Evolutionary conservation across 106 monocot species (phyloP), one percentile per base, ranked within the genome.

Genomic region (Ottelia alismoides): DNA sequence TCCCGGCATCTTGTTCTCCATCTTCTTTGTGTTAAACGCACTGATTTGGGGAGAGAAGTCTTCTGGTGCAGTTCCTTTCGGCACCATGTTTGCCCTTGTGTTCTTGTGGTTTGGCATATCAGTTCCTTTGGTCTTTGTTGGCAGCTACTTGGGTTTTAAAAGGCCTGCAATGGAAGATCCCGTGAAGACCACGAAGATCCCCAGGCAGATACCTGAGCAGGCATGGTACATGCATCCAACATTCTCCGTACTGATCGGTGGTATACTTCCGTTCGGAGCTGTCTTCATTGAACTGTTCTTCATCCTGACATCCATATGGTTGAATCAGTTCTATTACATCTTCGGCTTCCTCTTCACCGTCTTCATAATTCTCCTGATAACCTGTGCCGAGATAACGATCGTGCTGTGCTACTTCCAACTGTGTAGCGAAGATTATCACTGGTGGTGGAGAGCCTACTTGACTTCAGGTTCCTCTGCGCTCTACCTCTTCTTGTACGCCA

Each of bases 361-460:
- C 25, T 74, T 74, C 40, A 25, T 78, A 25, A 78, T 78, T 49
- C 69, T 78, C 43, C 14, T 78, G 22, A 56, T 78, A 47, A 78
- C 78, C 16, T 78, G 68, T 19, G 78, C 78, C 0, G 78, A 78
- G 64, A 78, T 77, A 28, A 77, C 77, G 6, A 77, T 77, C 11
- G 72, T 77, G 52, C 72, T 77, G 4, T 77, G 77, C 64, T 77
- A 77, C 67, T 77, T 77, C 72, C 77, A 77, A 57, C 28, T 77
- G 53, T 72, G 77, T 27, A 78, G 72, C 30, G 72, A 78, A 58
- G 78, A 78, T 28, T 78, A 78, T 9, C 49, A 69, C 26, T 78
- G 78, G 78, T 78, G 78, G 78, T 78, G 72, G 78, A 72, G 72
- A 49, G 72, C 78, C 12, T 72, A 78, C 51, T 45, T 77, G 58